A percentile compares a stretch with the other conserved stretches of the same genome.
Conservation (phyloP, 2,329 filamentous ascomycete genomes). For the Hypomyces rosellus region DNA sequence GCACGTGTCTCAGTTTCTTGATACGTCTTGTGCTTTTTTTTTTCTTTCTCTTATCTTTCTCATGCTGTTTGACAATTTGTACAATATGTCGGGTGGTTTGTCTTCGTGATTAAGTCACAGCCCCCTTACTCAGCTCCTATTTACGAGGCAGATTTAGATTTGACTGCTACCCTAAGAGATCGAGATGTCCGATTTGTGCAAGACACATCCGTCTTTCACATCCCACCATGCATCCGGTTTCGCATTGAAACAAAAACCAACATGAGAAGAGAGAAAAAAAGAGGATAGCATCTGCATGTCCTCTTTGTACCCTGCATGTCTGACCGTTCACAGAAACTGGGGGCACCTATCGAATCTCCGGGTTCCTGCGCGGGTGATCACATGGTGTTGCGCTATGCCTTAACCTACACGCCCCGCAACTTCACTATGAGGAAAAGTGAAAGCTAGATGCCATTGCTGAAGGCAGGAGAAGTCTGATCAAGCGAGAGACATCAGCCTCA, state of each 20-base stretch:
- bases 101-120: too few relatives aligned
- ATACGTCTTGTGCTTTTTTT: too few relatives aligned
- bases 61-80: too few relatives aligned
- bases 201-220: background rate
- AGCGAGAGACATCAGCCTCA: background rate
- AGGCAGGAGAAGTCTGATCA: background rate
- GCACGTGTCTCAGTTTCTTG: too few relatives aligned
- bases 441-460: background rate
- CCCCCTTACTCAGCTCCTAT: too few relatives aligned
- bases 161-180: background rate
- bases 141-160: too few relatives aligned
- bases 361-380: conserved; percentile 28
- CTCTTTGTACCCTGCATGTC: conserved; percentile 3
- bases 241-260: background rate
- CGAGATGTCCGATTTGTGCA: background rate
- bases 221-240: background rate
- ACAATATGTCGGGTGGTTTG: too few relatives aligned
- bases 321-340: conserved; percentile 3
- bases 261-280: background rate
- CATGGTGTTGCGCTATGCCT: conserved; percentile 5
- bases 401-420: background rate
- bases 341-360: conserved; percentile 19
- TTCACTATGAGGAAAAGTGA: background rate
- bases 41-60: too few relatives aligned
- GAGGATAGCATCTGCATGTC: too few relatives aligned